phyloP scores from a whole-genome alignment of 2,329 filamentous ascomycete species.

The Sporothrix euskadiensis region DNA sequence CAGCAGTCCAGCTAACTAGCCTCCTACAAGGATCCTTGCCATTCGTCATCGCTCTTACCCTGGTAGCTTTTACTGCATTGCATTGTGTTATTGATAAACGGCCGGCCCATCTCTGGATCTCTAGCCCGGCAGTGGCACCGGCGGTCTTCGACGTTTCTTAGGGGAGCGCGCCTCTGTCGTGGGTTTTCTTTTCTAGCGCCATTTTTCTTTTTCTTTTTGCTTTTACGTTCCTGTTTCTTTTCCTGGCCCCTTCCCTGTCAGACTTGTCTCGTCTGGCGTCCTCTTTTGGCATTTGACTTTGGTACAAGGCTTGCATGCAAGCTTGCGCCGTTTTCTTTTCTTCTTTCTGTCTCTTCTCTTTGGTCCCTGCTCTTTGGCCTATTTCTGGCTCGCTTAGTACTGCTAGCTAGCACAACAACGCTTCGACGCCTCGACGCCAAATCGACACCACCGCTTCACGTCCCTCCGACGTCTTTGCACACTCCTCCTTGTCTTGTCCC shows the following conservation, averaged over 20 bases:
- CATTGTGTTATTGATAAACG: slow-evolving; percentile 9
- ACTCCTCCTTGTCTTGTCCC: background rate
- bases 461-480: slow-evolving; percentile 1
- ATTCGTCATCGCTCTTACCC: slow-evolving; percentile 19
- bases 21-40: background rate
- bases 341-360: slow-evolving; percentile 8
- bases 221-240: background rate
- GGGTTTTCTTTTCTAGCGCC: background rate
- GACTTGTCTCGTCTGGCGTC: background rate
- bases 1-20: background rate
- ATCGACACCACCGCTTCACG: background rate
- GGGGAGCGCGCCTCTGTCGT: background rate
- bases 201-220: background rate
- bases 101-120: background rate
- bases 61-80: background rate
- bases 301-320: background rate
- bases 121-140: background rate
- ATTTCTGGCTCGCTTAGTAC: background rate
- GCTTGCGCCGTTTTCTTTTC: background rate
- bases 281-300: background rate
- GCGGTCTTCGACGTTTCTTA: background rate
- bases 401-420: background rate
- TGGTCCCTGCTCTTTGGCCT: background rate
- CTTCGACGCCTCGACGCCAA: background rate
- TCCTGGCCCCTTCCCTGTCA: background rate